These are phyloP conservation scores for Trichosporon inkin DNA, from an alignment of 1,284 basidiomycete species.

Conservation along the genomic window DNA sequence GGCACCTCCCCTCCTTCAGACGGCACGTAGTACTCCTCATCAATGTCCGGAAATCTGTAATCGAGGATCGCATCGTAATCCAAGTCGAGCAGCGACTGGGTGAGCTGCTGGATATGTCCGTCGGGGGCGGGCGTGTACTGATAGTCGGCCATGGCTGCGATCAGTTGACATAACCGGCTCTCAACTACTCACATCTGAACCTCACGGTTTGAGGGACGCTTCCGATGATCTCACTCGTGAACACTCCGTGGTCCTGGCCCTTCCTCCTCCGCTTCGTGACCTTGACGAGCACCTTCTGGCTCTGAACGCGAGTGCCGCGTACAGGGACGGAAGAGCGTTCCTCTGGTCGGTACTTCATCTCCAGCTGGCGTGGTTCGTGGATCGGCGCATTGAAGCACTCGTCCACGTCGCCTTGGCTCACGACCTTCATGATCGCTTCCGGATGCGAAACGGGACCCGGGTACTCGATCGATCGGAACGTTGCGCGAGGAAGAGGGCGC, in stretches of 20 bases:
- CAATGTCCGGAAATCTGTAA: slow-evolving; percentile 64
- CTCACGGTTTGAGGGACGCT: slow-evolving; percentile 73
- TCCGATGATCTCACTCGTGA: slow-evolving; percentile 71
- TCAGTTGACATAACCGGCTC: neutral
- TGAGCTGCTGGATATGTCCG: slow-evolving; percentile 66
- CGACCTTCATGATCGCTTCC: slow-evolving; percentile 61
- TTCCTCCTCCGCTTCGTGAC: slow-evolving; percentile 58
- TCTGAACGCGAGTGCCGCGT: slow-evolving; percentile 67
- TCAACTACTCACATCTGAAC: slow-evolving; percentile 68
- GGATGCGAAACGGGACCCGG: slow-evolving; percentile 70
- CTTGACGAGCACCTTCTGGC: slow-evolving; percentile 75
- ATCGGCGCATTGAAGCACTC: slow-evolving; percentile 58
- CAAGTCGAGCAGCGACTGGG: slow-evolving; percentile 67
- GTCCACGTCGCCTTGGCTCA: slow-evolving; percentile 66
- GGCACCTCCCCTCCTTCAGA: slow-evolving; percentile 24
- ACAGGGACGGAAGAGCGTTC: slow-evolving; percentile 76
- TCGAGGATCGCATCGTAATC: slow-evolving; percentile 69
- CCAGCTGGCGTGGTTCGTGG: slow-evolving; percentile 54
- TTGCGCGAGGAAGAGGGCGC: slow-evolving; percentile 58
- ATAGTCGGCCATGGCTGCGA: slow-evolving; percentile 80
- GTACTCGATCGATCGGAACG: slow-evolving; percentile 80
- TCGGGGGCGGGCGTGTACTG: slow-evolving; percentile 71
- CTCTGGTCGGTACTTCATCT: slow-evolving; percentile 66
- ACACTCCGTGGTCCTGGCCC: slow-evolving; percentile 62
- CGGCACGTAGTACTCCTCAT: slow-evolving; percentile 57